These are phyloP conservation scores for Colletotrichum filicis DNA, from an alignment of 2,329 filamentous ascomycete genomes.

Conservation along the genomic window DNA sequence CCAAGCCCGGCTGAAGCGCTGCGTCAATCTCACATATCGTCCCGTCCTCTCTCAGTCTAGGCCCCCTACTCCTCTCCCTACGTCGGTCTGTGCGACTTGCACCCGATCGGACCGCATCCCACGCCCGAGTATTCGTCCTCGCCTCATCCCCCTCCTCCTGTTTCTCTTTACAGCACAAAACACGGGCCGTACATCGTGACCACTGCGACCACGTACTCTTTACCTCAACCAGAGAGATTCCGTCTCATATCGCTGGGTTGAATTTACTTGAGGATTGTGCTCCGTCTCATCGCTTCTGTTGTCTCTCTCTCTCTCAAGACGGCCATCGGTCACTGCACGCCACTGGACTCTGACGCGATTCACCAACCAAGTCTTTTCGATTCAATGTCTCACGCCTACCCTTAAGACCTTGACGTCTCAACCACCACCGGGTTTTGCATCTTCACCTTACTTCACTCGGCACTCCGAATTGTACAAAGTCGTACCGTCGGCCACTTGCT, in stretches of 20 bases:
- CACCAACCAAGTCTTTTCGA: slow-evolving; percentile 12
- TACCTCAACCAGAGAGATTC: background rate
- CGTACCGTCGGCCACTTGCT: background rate
- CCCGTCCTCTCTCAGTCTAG: background rate
- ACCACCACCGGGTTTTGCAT: background rate
- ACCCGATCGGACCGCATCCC: slow-evolving; percentile 15
- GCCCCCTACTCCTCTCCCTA: slow-evolving; percentile 15
- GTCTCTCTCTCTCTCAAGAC: slow-evolving; percentile 9
- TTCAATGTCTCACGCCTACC: slow-evolving; percentile 32
- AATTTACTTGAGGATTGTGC: slow-evolving; percentile 1
- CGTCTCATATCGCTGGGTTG: background rate
- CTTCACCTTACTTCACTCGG: background rate
- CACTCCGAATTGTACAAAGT: background rate
- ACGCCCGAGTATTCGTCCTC: slow-evolving; percentile 5
- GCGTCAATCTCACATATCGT: slow-evolving; percentile 30
- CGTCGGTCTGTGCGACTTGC: slow-evolving; percentile 32
- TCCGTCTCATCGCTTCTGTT: slow-evolving; percentile 16
- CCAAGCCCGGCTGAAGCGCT: slow-evolving; percentile 16
- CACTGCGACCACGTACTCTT: background rate
- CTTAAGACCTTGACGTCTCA: slow-evolving; percentile 5
- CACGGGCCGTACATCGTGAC: slow-evolving; percentile 18
- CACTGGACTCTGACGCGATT: slow-evolving; percentile 20
- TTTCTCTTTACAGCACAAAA: background rate
- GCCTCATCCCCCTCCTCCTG: background rate
- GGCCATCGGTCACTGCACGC: background rate